A percentile compares a stretch with the other conserved stretches of the same genome.
These are phyloP conservation scores for Trifolium pratense DNA, from an alignment of 306 rosid genomes.

Conservation along the genomic window DNA sequence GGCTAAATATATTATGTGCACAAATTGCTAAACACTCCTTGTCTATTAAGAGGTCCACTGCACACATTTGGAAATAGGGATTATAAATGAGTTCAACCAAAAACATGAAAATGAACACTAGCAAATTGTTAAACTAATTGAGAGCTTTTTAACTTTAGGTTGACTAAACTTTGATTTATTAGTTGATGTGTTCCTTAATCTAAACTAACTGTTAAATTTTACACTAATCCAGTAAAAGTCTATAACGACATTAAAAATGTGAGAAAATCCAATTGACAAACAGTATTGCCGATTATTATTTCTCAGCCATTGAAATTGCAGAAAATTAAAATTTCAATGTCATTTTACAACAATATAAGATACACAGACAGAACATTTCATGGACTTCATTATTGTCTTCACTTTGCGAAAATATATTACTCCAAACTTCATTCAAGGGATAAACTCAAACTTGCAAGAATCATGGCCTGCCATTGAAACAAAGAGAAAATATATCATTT, in stretches of 20 bases:
- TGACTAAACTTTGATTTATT: background rate
- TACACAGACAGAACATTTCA: background rate
- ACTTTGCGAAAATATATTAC: background rate
- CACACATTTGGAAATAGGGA: background rate
- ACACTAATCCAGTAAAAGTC: background rate
- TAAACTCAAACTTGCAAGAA: conserved; percentile 66
- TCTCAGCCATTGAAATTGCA: background rate
- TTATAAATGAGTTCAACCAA: background rate
- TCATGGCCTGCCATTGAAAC: conserved; percentile 58
- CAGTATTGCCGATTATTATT: background rate
- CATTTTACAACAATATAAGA: background rate
- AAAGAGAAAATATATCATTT: conserved; percentile 3
- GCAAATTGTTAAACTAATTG: background rate
- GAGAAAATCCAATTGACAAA: background rate
- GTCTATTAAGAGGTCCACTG: background rate
- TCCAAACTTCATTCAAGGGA: conserved; percentile 47
- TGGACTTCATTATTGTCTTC: background rate
- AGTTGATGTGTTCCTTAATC: too few relatives aligned
- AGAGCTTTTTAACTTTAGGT: background rate
- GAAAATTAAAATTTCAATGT: background rate
- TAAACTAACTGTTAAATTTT: background rate
- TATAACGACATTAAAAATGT: background rate
- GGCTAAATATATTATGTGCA: conserved; percentile 12
- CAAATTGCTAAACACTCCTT: background rate
- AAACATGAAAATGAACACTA: background rate